Evolutionary conservation across 2,329 filamentous ascomycete species (phyloP).

Genomic region (Aspergillus transmontanensis): DNA sequence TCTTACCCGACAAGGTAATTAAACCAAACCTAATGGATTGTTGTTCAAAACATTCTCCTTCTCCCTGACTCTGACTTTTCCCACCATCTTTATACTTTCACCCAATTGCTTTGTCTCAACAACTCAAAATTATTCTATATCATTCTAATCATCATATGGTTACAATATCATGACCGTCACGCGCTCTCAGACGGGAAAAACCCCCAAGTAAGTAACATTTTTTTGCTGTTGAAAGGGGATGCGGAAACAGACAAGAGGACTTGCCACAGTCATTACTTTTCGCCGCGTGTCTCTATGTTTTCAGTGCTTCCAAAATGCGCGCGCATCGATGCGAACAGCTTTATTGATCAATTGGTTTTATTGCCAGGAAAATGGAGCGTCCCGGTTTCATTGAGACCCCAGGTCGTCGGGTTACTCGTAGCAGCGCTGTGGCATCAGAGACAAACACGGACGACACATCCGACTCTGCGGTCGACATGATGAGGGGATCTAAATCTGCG

Average conservation of each 20-base stretch:
- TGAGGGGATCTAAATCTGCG: slow-evolving; percentile 25
- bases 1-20: neutral
- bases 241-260: slow-evolving; percentile 6
- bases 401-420: slow-evolving; percentile 47
- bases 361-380: slow-evolving; percentile 53
- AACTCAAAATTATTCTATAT: slow-evolving; percentile 5
- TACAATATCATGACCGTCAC: slow-evolving; percentile 47
- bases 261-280: slow-evolving; percentile 14
- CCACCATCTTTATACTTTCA: slow-evolving; percentile 15
- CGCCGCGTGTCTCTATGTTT: slow-evolving; percentile 7
- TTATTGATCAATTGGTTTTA: slow-evolving; percentile 10
- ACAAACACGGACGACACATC: slow-evolving; percentile 32
- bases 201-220: slow-evolving; percentile 49
- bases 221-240: slow-evolving; percentile 8
- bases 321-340: neutral
- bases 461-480: slow-evolving; percentile 26
- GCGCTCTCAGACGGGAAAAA: slow-evolving; percentile 55
- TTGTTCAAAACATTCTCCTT: slow-evolving; percentile 5
- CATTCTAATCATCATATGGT: slow-evolving; percentile 16
- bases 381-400: slow-evolving; percentile 57
- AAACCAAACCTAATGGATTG: neutral
- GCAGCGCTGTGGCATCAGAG: slow-evolving; percentile 40
- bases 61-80: slow-evolving; percentile 7
- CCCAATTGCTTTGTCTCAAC: neutral
- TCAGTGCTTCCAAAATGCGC: neutral